Evolutionary conservation across 2,329 filamentous ascomycete genomes (phyloP).

Genomic region (Neonectria ditissima): DNA sequence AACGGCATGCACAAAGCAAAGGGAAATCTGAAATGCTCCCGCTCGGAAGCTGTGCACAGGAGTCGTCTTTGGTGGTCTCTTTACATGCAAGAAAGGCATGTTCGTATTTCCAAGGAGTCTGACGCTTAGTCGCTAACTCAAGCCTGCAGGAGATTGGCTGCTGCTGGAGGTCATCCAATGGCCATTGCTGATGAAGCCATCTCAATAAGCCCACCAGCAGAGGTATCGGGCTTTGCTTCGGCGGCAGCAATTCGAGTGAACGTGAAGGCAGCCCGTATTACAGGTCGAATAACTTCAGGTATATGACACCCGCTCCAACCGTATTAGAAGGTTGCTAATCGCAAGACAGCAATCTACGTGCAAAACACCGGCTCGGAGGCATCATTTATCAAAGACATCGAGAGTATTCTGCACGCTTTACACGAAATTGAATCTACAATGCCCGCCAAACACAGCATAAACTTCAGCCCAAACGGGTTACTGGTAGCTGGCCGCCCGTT

Average conservation of each 20-base stretch:
- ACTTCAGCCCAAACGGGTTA: constrained; percentile 15
- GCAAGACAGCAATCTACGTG: constrained; percentile 26
- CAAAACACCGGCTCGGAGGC: constrained; percentile 26
- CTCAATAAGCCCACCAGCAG: constrained; percentile 21
- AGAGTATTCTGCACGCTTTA: constrained; percentile 30
- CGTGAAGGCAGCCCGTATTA: constrained; percentile 27
- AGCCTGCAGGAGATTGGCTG: constrained; percentile 27
- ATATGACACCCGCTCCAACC: background rate
- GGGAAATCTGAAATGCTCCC: constrained; percentile 8
- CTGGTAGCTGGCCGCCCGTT: constrained; percentile 9
- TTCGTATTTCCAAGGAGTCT: background rate
- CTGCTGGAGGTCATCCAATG: constrained; percentile 30
- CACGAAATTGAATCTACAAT: constrained; percentile 29
- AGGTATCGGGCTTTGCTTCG: constrained; percentile 26
- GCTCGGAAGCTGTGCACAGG: constrained; percentile 29
- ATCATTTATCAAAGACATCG: constrained; percentile 29
- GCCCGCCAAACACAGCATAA: constrained; percentile 26
- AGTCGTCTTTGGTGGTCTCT: constrained; percentile 33
- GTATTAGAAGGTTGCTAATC: background rate
- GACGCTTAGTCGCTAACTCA: background rate
- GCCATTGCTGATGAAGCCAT: constrained; percentile 28
- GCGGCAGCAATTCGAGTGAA: constrained; percentile 31
- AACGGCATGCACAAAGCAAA: constrained; percentile 21
- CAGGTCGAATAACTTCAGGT: constrained; percentile 31
- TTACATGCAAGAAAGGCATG: constrained; percentile 33